Base-by-base conservation (phyloP, 495 filamentous ascomycete species). In the Annulohypoxylon moriforme region DNA sequence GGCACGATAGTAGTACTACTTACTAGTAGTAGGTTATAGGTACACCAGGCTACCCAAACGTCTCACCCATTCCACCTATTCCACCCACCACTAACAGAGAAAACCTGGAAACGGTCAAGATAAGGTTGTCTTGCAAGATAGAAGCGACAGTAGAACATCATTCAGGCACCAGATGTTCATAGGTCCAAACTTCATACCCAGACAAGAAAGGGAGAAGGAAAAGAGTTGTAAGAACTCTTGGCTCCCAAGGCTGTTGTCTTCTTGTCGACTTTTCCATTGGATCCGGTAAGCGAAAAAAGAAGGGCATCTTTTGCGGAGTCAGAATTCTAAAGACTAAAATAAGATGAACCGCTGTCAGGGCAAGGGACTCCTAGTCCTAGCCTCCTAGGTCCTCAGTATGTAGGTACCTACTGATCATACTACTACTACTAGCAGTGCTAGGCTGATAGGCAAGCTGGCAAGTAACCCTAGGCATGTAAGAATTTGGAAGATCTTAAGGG, bases 251-350 rank as follows among this genome's bases (percentile, higher is more conserved):
- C 40, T 44, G 16, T 50, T n/a, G n/a, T n/a, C n/a, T 10, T 56
- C 20, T 49, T 60, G 40, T 16, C 65, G 16, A n/a, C 65, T 24
- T 24, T 73, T 65, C 70, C 56, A 73, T 69, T 73, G 70, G 65
- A 44, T 56, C 65, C 60, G 47, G 65, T 65, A 68, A 73, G 65
- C 65, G 65, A 69, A 74, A 27, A 62, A 74, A 36, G 14, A 66
- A 70, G 24, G 20, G 34, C 29, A 64, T 27, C 27, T 61, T n/a
- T n/a, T 67, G 71, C 59, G 56, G 67, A 70, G 71, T 71, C 57
- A 67, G 71, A 74, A 74, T 70, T 70, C 71, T 70, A 71, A 73
- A 66, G 40, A 70, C 67, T 71, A 74, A 74, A 74, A 74, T 70
- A 74, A 67, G 60, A 71, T 67, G 61, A 59, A 66, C 60, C 67